These are phyloP conservation scores for Pichia rugopelliculosa DNA, from an alignment of 805 yeast genomes.

Conservation along the genomic window DNA sequence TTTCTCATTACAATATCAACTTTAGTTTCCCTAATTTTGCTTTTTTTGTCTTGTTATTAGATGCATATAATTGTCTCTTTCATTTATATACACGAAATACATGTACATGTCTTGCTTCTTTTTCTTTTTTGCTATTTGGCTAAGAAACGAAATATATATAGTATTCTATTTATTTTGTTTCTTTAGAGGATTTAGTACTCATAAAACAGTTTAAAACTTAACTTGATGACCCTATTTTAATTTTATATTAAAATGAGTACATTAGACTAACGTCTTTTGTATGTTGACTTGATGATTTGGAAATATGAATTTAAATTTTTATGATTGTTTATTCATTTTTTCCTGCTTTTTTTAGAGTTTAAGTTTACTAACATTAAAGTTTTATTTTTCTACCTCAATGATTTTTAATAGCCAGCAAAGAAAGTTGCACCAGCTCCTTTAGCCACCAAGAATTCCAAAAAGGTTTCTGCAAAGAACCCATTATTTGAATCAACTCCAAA, in stretches of 20 bases:
- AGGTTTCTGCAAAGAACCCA: constrained; percentile 61
- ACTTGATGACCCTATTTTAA: constrained; percentile 24
- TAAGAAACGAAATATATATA: neutral
- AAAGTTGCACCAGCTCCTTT: constrained; percentile 99
- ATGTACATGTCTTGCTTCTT: constrained; percentile 10
- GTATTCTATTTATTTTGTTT: neutral
- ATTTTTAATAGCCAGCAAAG: constrained; percentile 36
- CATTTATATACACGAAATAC: constrained; percentile 2
- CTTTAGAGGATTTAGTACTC: constrained; percentile 20
- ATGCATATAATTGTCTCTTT: neutral
- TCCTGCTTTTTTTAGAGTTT: constrained; percentile 13
- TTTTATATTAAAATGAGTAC: neutral
- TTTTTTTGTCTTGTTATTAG: neutral
- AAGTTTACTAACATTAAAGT: constrained; percentile 18
- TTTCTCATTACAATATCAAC: neutral
- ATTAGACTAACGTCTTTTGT: neutral
- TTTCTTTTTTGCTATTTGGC: constrained; percentile 1
- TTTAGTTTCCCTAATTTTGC: neutral
- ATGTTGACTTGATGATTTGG: neutral
- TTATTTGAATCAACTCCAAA: constrained; percentile 83
- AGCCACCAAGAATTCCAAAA: constrained; percentile 60
- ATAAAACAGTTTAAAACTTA: constrained; percentile 9
- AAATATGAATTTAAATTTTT: constrained; percentile 1
- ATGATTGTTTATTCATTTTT: neutral
- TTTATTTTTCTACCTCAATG: constrained; percentile 26